Conservation (phyloP, 495 filamentous ascomycete genomes). For the Aspergillus homomorphus region DNA sequence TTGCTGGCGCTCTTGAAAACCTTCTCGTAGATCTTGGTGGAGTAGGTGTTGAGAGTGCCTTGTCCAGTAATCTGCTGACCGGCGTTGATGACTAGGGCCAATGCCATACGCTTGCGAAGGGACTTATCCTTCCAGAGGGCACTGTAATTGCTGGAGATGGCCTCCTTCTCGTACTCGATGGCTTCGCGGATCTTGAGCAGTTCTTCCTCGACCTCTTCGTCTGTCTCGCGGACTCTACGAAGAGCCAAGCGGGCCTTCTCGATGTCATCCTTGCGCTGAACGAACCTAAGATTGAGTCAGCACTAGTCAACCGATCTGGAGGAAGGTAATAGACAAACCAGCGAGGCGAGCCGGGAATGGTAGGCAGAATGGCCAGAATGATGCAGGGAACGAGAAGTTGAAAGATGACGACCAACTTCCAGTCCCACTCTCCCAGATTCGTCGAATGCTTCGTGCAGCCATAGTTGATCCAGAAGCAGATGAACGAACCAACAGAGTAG, state of each 20-base stretch:
- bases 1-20: conserved; percentile 49
- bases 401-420: conserved; percentile 62
- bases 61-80: conserved; percentile 62
- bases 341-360: conserved; percentile 56
- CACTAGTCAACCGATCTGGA: not conserved
- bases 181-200: conserved; percentile 56
- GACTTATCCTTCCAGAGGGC: conserved; percentile 61
- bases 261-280: conserved; percentile 50
- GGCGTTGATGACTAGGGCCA: conserved; percentile 56
- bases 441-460: conserved; percentile 49
- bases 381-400: conserved; percentile 55
- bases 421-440: conserved; percentile 59
- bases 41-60: conserved; percentile 62
- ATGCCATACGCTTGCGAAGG: conserved; percentile 52
- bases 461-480: conserved; percentile 62
- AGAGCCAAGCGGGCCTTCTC: conserved; percentile 53
- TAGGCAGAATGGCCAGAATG: conserved; percentile 51
- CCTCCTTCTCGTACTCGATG: conserved; percentile 60
- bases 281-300: conserved; percentile 35
- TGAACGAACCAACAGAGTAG: conserved; percentile 61
- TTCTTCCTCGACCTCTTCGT: conserved; percentile 58
- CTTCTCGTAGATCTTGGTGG: conserved; percentile 61
- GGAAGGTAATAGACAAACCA: conserved; percentile 34
- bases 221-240: conserved; percentile 50
- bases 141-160: conserved; percentile 52